Base-by-base conservation (phyloP, 1,139 yeast species). In the Pichia sp. region DNA sequence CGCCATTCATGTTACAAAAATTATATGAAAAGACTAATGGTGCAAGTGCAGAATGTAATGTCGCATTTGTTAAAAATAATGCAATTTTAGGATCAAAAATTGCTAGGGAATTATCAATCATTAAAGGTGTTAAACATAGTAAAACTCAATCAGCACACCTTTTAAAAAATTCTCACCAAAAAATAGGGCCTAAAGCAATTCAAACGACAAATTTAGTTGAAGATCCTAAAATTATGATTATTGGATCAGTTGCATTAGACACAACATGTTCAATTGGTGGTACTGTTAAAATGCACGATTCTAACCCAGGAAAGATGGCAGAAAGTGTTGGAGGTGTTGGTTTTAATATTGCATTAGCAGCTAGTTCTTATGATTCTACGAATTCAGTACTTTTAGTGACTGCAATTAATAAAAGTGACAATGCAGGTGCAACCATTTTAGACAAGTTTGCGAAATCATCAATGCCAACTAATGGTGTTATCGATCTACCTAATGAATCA, bases 191-290 rank as follows among this genome's bases (percentile, higher is more conserved):
- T 9, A 27, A 9, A 2, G n/a, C 38, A 26, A 22, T 1, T 1
- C 6, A 8, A 28, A 3, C 23, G 16, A 7, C 6, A 30, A 36
- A 38, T 7, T 25, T 40, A n/a, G n/a, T n/a, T n/a, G n/a, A n/a
- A n/a, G n/a, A n/a, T n/a, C n/a, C n/a, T 8, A 48, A 42, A 12
- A 59, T 74, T 0, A 60, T 78, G 2, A 76, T 85, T 1, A 69
- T 86, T 24, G 96, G 96, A 0, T 80, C 94, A 1, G 67, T 87
- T 32, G 95, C 96, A 0, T 63, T 84, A 32, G 96, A 87, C 57
- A 70, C 86, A 2, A 78, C 83, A 4, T 78, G 80, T 40, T 66
- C 68, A 34, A 54, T 77, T 3, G 50, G 52, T 0, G 51, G 61
- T 0, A 51, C 58, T 1, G 56, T 66, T 20, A 59, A 64, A 24